Evolutionary conservation across 495 filamentous ascomycete genomes (phyloP).

Genomic region (Cetradonia linearis): DNA sequence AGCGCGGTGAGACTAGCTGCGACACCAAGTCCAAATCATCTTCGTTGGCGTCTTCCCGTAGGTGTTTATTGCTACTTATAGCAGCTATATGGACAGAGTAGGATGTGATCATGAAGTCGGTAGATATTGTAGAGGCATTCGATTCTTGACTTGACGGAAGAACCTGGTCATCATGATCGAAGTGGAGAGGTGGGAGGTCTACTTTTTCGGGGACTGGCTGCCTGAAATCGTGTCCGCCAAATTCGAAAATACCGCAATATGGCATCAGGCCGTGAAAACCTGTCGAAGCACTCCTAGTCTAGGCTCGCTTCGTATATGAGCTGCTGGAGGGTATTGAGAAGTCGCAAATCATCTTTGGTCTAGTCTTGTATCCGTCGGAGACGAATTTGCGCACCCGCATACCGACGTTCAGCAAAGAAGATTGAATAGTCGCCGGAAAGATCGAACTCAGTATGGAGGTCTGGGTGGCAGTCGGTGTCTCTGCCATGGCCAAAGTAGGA

Average conservation of each 20-base stretch:
- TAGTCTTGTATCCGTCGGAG: constrained; percentile 82
- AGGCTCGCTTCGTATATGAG: constrained; percentile 10
- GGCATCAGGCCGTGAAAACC: constrained; percentile 49
- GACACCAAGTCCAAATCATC: constrained; percentile 11
- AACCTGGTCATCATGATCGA: constrained; percentile 24
- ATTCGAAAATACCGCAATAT: constrained; percentile 65
- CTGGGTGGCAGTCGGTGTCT: constrained; percentile 16
- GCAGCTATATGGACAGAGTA: not conserved
- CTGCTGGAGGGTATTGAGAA: not conserved
- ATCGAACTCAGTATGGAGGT: constrained; percentile 37
- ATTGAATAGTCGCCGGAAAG: constrained; percentile 55
- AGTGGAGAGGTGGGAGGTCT: constrained; percentile 36
- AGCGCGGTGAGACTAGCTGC: constrained; percentile 4
- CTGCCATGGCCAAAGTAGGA: constrained; percentile 30
- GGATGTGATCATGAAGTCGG: not conserved
- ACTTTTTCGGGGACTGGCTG: constrained; percentile 20
- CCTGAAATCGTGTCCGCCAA: constrained; percentile 36
- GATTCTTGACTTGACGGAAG: constrained; percentile 39
- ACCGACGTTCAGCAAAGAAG: constrained; percentile 74
- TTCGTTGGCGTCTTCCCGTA: constrained; percentile 15
- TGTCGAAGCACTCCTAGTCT: not conserved
- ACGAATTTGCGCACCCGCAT: constrained; percentile 89
- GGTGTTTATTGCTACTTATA: constrained; percentile 12
- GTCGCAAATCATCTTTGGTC: constrained; percentile 32
- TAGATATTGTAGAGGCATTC: constrained; percentile 20